Evolutionary conservation across 1,139 yeast species (phyloP), one percentile per base, ranked within the genome.

Genomic region (Magnusiomyces magnusii): DNA sequence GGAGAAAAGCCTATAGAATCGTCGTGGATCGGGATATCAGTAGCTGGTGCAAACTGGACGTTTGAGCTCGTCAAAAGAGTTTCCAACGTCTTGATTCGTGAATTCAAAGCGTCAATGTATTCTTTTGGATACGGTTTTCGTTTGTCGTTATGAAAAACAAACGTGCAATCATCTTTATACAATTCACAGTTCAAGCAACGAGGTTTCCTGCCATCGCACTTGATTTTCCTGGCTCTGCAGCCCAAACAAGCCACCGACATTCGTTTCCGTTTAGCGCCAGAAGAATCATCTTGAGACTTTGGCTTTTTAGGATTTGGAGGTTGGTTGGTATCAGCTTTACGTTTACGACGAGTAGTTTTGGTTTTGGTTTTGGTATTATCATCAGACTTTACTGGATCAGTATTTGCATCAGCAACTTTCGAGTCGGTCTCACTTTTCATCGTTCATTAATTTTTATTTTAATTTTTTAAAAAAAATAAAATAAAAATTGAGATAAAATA

Each of bases 241-340:
- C 87, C 83, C 54, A 83, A 69, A 67, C 88, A 83, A 0, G 87
- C 88, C 0, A 87, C 82, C 67, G 85, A 75, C 10, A 86, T 83
- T 68, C 79, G 75, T 39, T 61, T 61, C 34, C 63, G 50, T 49
- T 57, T 60, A 42, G 5, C 36, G 44, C 44, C 44, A 15, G 44
- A 15, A 10, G 19, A 5, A 17, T 39, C 44, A 39, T 39, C 44
- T n/a, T 39, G 44, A 39, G 44, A 5, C 5, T n/a, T 39, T 10
- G 17, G 19, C 44, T 39, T 39, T 39, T 39, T 39, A 19, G 7
- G 7, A 3, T 39, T 39, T 39, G 28, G 2, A 24, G 5, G n/a
- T 17, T 2, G 3, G 17, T 31, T 17, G 53, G 17, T 2, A 31
- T 23, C 15, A 34, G 54, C 31, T 51, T 19, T 51, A 3, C 49